phyloP scores from a whole-genome alignment of 1,139 yeast genomes.

The Meyerozyma athensensis region DNA sequence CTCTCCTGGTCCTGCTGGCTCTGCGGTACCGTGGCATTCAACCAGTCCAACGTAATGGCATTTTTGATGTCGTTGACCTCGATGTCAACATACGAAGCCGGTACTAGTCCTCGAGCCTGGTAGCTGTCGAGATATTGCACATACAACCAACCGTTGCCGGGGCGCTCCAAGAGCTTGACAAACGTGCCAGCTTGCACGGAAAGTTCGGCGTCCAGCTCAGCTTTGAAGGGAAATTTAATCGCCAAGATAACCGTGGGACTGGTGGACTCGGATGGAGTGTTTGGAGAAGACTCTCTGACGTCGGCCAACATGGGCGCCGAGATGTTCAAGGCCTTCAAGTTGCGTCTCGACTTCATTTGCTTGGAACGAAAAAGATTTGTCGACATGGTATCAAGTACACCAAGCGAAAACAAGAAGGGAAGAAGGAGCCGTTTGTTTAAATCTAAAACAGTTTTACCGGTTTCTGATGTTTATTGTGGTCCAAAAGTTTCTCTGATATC shows the following conservation, averaged over 20 bases:
- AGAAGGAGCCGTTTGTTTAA: neutral
- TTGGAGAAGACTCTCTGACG: conserved; percentile 3
- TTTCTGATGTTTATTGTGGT: conserved; percentile 1
- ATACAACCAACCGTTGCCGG: conserved; percentile 23
- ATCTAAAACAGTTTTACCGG: neutral
- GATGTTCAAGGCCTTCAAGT: conserved; percentile 26
- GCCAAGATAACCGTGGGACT: conserved; percentile 13
- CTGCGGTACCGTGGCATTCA: conserved; percentile 9
- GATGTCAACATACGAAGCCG: conserved; percentile 21
- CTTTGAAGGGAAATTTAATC: conserved; percentile 16
- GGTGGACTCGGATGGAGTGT: neutral
- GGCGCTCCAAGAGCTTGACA: conserved; percentile 18
- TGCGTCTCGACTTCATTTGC: conserved; percentile 23
- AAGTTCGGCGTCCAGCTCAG: conserved; percentile 16
- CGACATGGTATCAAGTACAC: conserved; percentile 21
- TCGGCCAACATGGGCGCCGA: conserved; percentile 21
- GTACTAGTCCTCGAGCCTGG: conserved; percentile 17
- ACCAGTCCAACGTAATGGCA: conserved; percentile 19
- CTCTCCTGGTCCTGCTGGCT: neutral
- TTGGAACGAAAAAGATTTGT: conserved; percentile 26
- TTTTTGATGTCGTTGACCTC: conserved; percentile 18
- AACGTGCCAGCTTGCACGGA: conserved; percentile 16
- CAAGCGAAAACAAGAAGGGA: neutral
- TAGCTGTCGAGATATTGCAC: conserved; percentile 19
- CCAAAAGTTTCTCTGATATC: neutral